These are phyloP conservation scores for Globisporangium heterothallicum DNA, from an alignment of 352 stramenopile species.

Conservation along the genomic window DNA sequence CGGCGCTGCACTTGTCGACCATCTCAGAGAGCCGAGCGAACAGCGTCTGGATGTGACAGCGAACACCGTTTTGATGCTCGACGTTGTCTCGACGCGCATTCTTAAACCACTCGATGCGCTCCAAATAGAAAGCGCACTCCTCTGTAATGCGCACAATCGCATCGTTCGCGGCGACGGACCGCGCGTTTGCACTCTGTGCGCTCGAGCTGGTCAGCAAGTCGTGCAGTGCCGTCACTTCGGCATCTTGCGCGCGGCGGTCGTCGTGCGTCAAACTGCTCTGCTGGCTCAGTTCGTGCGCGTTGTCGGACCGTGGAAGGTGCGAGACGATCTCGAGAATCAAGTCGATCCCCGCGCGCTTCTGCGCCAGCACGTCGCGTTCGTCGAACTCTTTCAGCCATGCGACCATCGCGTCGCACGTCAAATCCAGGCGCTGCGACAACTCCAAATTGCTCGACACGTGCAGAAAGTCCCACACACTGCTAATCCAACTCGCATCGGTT, in stretches of 20 bases:
- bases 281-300: constrained; percentile 1
- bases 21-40: constrained; percentile 15
- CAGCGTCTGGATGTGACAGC: constrained; percentile 21
- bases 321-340: constrained; percentile 15
- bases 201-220: constrained; percentile 3
- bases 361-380: not conserved
- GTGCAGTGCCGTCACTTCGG: constrained; percentile 11
- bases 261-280: not conserved
- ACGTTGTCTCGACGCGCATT: constrained; percentile 9
- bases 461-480: constrained; percentile 24
- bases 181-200: constrained; percentile 19
- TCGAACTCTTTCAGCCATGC: constrained; percentile 23
- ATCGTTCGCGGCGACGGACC: constrained; percentile 31
- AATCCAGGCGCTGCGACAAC: constrained; percentile 30
- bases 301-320: constrained; percentile 10
- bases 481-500: constrained; percentile 23
- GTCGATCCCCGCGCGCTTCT: constrained; percentile 16
- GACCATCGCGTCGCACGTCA: constrained; percentile 30
- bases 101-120: constrained; percentile 29
- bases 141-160: constrained; percentile 37
- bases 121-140: constrained; percentile 34
- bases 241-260: constrained; percentile 6
- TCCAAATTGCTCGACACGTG: constrained; percentile 25
- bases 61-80: constrained; percentile 16
- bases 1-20: constrained; percentile 11